A percentile compares a stretch with the other conserved stretches of the same genome.
Conservation (phyloP, 331 rosid species). For the Quercus tomentella region DNA sequence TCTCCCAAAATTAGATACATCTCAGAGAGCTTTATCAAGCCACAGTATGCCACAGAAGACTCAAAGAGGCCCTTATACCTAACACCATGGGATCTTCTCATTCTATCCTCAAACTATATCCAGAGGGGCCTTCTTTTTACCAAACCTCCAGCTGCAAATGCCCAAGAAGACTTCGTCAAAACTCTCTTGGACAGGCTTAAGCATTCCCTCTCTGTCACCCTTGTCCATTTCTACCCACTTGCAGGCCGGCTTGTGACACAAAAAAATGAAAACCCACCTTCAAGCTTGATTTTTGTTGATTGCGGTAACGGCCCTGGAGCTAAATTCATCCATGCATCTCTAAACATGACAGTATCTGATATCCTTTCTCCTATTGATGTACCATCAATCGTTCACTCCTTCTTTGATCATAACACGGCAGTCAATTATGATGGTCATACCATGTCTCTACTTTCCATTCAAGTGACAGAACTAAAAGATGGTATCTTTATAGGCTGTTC, state of each 20-base stretch:
- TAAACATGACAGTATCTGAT: conserved; percentile 33
- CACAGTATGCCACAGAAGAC: conserved; percentile 12
- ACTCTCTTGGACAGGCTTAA: conserved; percentile 34
- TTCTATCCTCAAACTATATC: conserved; percentile 37
- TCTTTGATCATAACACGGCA: conserved; percentile 53
- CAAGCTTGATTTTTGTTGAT: conserved; percentile 41
- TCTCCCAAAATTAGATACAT: not conserved
- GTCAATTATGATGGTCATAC: conserved; percentile 56
- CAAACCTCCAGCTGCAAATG: conserved; percentile 24
- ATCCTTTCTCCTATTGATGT: conserved; percentile 44
- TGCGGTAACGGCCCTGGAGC: conserved; percentile 37
- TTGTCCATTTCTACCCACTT: conserved; percentile 51
- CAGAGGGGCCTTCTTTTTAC: conserved; percentile 55
- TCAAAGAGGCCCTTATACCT: conserved; percentile 33
- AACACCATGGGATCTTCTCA: conserved; percentile 36
- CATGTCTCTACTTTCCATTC: conserved; percentile 41
- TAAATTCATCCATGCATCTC: conserved; percentile 43
- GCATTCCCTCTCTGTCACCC: conserved; percentile 41
- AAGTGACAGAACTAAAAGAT: conserved; percentile 51
- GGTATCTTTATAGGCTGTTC: conserved; percentile 59
- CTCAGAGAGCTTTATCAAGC: conserved; percentile 56
- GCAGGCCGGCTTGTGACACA: conserved; percentile 44
- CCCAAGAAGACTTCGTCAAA: not conserved
- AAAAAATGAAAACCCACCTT: conserved; percentile 24
- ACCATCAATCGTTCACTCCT: conserved; percentile 40